Evolutionary conservation across 345 rosid species (phyloP).

Genomic region (Firmiana major): DNA sequence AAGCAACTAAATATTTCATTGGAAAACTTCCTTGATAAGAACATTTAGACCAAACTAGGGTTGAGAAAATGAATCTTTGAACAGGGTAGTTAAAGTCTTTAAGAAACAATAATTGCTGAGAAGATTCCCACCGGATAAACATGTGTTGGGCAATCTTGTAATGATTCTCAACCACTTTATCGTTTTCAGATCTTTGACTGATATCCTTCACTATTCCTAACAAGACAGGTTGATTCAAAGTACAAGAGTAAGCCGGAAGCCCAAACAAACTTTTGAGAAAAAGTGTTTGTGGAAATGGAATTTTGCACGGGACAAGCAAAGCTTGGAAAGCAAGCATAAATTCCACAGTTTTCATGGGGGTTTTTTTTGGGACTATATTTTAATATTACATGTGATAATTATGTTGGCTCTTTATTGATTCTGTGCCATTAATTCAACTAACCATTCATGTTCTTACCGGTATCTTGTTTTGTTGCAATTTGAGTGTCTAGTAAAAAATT

Average conservation of each 20-base stretch:
- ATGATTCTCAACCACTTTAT: neutral
- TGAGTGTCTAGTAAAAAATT: no score
- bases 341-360: no score
- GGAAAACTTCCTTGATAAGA: neutral
- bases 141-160: neutral
- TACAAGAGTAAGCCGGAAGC: neutral
- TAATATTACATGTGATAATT: no score
- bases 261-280: neutral
- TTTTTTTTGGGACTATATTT: no score
- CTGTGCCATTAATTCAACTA: no score
- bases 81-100: no score
- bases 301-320: no score
- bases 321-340: neutral
- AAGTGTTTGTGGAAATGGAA: no score
- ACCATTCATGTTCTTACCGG: no score
- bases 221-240: neutral
- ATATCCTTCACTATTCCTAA: neutral
- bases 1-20: no score
- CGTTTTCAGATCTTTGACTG: neutral
- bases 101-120: neutral
- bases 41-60: neutral
- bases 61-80: neutral
- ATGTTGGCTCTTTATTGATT: no score
- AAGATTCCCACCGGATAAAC: neutral
- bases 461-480: no score